Evolutionary conservation across 2,329 filamentous ascomycete species (phyloP), one percentile per base, ranked within the genome.

Genomic region (Penicillium sp.): DNA sequence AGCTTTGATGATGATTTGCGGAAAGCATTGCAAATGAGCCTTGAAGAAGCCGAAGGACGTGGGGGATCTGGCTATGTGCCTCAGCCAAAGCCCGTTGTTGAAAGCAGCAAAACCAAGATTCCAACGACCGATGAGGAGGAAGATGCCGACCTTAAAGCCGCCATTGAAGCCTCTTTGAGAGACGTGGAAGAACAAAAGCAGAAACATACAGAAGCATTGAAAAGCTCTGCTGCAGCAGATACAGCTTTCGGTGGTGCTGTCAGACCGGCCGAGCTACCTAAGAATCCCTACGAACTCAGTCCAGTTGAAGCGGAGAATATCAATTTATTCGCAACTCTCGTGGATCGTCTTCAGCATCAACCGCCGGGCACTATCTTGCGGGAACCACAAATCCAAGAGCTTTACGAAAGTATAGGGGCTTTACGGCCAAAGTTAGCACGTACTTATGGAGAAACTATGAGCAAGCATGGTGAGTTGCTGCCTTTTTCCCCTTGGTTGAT

Each of bases 181-280:
- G 94, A 99, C 68, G 97, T 97, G 91, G 94, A 99, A 73, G 90
- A 97, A 71, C 93, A 99, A 71, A 97, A 99, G 79, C 88, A 93
- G 74, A 87, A 86, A 64, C 91, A 97, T 70, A 85, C 91, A 1
- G 89, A 88, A 5, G 86, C 85, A 1, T 81, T 97, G 65, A 95
- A 94, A 70, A 85, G 90, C 67, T 90, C 94, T 60, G 83, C 88
- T 1, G 81, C 83, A 0, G 80, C 77, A 38, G 76, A 80, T 1
- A 76, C 78, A 24, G 73, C 77, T 16, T 71, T 77, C 3, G 71
- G 77, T 2, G 73, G 79, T 11, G 70, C 80, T 23, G 77, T 82
- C n/a, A 77, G 79, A 45, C 60, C 68, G 46, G 62, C 70, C 5
- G 54, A 84, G 82, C 62, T 89, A 45, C 88, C 90, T 1, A 96